Base-by-base conservation (phyloP, 1,284 basidiomycete species). In the Moesziomyces antarcticus region DNA sequence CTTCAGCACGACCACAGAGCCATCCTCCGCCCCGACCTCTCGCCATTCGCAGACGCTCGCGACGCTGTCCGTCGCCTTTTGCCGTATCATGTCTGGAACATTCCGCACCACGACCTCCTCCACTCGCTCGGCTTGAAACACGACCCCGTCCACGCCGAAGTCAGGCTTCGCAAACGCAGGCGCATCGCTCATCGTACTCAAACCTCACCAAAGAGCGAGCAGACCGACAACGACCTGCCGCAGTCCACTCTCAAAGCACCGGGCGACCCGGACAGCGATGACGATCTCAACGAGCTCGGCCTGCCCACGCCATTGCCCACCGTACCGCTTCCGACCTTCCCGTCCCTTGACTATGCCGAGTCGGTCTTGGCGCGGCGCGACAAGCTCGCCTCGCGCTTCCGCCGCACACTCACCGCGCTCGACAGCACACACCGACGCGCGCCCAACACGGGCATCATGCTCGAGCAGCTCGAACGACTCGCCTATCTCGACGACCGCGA, bases 51-150 rank as follows among this genome's bases (percentile, higher is more conserved):
- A 6, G 65, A 62, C 25, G 73, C 75, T 8, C 49, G 63, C 22
- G 82, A 83, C 45, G 77, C 78, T 3, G 69, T 82, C 22, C 62
- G 49, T 5, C 54, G 82, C 5, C 63, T 83, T 10, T 50, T 83
- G 27, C 82, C 82, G 2, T 83, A 79, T 48, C 82, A 83, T 40
- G 78, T 83, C 35, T 83, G 73, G 73, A 73, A 81, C 60, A 73
- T 81, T 3, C 74, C 78, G 5, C 76, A 81, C 37, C 62, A 69
- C 40, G 82, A 82, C 45, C 50, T 82, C 22, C 53, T 76, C 16
- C 50, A 53, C 13, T 48, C 64, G 6, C 30, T 72, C 3, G 68
- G 41, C 16, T 22, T 65, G 33, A 56, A 52, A 14, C 41, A 67
- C 8, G 72, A 74, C 30, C 72, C 72, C 5, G 56, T 74, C 13